Base-by-base conservation (phyloP, 2,329 filamentous ascomycete genomes). In the Plectosphaerella cucumerina region DNA sequence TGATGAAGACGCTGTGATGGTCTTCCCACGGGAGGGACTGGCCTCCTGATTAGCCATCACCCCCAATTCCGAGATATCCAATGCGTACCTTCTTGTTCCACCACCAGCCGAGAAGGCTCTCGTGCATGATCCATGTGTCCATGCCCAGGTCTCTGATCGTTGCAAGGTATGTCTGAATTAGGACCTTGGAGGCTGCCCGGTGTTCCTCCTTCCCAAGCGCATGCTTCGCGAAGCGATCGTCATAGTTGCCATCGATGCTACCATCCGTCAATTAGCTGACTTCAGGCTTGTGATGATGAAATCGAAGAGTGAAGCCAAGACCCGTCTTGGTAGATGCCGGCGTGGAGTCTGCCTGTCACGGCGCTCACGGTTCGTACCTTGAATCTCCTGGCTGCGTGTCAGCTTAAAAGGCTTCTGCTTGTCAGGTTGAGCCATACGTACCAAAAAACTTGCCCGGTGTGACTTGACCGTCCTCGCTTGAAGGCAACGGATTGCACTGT, bases 21-120 rank as follows among this genome's bases (percentile, higher is more conserved):
- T 82, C 82, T 64, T 91, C 87, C 87, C 87, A 90, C 1, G 87
- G 87, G 65, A 91, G 78, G 55, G 87, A 78, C 77, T 86, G 59
- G n/a, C 11, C 47, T n/a, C 20, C 8, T 23, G 20, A 31, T 31
- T 31, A 31, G 26, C 26, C 6, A 31, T 9, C 26, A 31, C 12
- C 26, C 12, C 26, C 26, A 33, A 14, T 43, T 12, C 44, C 15
- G 37, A 26, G n/a, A 6, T 9, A 12, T 20, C 9, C 9, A 21
- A 26, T 11, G 55, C 59, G 62, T 63, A 69, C 70, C 64, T 70
- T 72, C 45, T 74, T 74, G 59, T 89, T 90, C 89, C 89, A 93
- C 87, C 88, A 93, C 89, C 89, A 94, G 6, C 89, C 89, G 31
- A 94, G 72, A 26, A 93, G 71, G n/a, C 86, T 87, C n/a, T 88